Base-by-base conservation (phyloP, 2,329 filamentous ascomycete genomes). In the Talaromyces atroroseus region DNA sequence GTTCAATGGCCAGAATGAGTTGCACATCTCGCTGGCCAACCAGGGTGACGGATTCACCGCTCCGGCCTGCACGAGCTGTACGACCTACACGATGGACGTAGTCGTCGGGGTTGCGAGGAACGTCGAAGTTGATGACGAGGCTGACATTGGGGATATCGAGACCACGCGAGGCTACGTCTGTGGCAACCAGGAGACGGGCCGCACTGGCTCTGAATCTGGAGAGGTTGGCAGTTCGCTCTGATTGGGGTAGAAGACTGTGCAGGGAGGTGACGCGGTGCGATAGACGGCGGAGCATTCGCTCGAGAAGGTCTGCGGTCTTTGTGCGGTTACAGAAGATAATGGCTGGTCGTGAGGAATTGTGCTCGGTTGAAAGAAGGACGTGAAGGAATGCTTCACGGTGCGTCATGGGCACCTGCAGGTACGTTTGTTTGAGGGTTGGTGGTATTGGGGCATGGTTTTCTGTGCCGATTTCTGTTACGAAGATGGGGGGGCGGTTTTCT, bases 281-380 rank as follows among this genome's bases (percentile, higher is more conserved):
- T 16, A 99, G 85, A 7, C 92, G 80, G 32, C 91, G 87, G 12
- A 99, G 82, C 56, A 95, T 82, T 68, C 96, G 90, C 67, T 96
- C 91, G 4, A 99, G 81, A 58, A 94, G 85, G 63, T 92, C 89
- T 10, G 94, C 92, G 0, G 92, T 96, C 53, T 85, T 81, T 1
- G 91, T 95, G 49, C 90, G 85, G 75, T 99, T 99, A 79, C 88
- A 92, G 78, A 99, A 99, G 60, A 99, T 86, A 66, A 99, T 96
- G 66, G 87, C 81, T 0, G 88, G 87, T 74, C 89, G 92, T 42
- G 83, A 78, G 36, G 82, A 70, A 71, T 96, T 96, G 60, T 73
- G 78, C 29, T 88, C 84, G 0, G 92, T 97, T 21, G 85, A 82
- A 14, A 99, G 83, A 38, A 99, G 86, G 52, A 90, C 84, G 71